Evolutionary conservation across 305 asterid genomes (phyloP), one percentile per base, ranked within the genome.

Genomic region (Fraxinus baroniana): DNA sequence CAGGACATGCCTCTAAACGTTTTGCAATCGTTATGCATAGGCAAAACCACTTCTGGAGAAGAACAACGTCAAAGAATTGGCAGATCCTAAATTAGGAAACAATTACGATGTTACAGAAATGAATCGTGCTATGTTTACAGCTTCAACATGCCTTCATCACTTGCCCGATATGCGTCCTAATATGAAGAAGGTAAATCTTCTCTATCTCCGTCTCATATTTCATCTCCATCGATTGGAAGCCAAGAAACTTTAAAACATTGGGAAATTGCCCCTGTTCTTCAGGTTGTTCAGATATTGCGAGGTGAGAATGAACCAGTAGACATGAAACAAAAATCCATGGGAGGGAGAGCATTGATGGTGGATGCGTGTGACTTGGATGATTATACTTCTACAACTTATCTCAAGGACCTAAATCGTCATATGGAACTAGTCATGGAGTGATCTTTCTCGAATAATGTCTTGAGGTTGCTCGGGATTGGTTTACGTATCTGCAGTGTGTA

Each of bases 91-190:
- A 62, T 66, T 97, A 78, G 94, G 88, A 76, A 92, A 90, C 46
- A 79, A 85, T 2, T 95, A 88, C 86, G 87, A 95, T 77, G 79
- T 79, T 52, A 44, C 76, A 76, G 97, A 97, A 80, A 91, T 97
- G 93, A 90, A 92, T 64, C 94, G 98, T 0, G 96, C 95, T 76
- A 91, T 95, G 92, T 91, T 85, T 79, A 81, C 94, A 76, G 98
- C 99, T 82, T 91, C 96, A n/a, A 86, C 88, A 36, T 97, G 99
- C 90, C 87, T 97, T 86, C 96, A 93, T 81, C 98, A 97, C 86
- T 87, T 90, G 85, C 94, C 98, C 79, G 88, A 83, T 87, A 74
- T 90, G 91, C 96, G 99, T 37, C 99, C 99, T 39, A 90, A 80
- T 91, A 95, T 97, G 99, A 90, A 85, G 64, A 83, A 90, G 95